Evolutionary conservation across 2,329 filamentous ascomycete species (phyloP).

Genomic region (Paecilomyces formosus): DNA sequence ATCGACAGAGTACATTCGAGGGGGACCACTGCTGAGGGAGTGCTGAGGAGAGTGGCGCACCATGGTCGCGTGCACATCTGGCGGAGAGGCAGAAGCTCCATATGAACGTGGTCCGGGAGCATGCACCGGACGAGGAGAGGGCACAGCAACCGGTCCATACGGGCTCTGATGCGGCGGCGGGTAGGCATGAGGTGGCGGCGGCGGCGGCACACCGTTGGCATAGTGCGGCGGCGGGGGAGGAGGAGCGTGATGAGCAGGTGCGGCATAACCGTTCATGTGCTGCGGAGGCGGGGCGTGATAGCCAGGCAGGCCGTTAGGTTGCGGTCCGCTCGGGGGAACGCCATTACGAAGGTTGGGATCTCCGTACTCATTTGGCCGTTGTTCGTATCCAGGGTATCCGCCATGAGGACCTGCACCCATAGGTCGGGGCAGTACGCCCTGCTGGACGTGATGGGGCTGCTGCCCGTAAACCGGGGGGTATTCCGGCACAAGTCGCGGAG

Average conservation of each 20-base stretch:
- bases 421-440: slow-evolving; percentile 19
- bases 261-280: slow-evolving; percentile 7
- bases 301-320: slow-evolving; percentile 16
- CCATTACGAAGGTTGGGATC: slow-evolving; percentile 25
- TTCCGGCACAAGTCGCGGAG: slow-evolving; percentile 21
- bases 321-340: slow-evolving; percentile 9
- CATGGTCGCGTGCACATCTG: slow-evolving; percentile 28
- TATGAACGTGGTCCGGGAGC: slow-evolving; percentile 25
- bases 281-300: slow-evolving; percentile 15
- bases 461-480: slow-evolving; percentile 22
- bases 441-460: slow-evolving; percentile 19
- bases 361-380: slow-evolving; percentile 23
- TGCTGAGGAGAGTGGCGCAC: slow-evolving; percentile 30
- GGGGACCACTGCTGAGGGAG: slow-evolving; percentile 26
- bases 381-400: slow-evolving; percentile 27
- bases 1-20: slow-evolving; percentile 31
- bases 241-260: slow-evolving; percentile 13
- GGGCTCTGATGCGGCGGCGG: slow-evolving; percentile 29
- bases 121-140: slow-evolving; percentile 27
- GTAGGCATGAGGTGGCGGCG: slow-evolving; percentile 26
- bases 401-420: slow-evolving; percentile 20
- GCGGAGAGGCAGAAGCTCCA: slow-evolving; percentile 29
- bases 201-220: slow-evolving; percentile 24
- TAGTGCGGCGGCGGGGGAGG: slow-evolving; percentile 39
- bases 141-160: slow-evolving; percentile 27